Percentiles rank a stretch among this genome's conserved stretches.
Conservation (phyloP, 2,329 filamentous ascomycete species). For the Neophaeococcomyces mojaviensis region DNA sequence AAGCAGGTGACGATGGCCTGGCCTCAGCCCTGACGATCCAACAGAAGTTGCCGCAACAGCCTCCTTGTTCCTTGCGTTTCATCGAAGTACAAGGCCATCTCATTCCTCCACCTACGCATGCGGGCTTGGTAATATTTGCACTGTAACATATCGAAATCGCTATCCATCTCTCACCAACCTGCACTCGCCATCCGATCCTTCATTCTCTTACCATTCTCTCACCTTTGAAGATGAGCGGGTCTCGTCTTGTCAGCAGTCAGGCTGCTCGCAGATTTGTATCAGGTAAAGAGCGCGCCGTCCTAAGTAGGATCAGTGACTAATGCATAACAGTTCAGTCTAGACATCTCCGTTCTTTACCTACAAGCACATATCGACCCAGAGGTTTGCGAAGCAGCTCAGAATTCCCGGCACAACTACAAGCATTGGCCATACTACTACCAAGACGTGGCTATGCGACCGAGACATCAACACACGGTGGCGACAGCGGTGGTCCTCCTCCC, state of each 20-base stretch:
- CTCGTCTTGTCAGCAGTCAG: slow-evolving; percentile 23
- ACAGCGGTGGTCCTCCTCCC: slow-evolving; percentile 66
- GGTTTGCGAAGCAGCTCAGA: slow-evolving; percentile 9
- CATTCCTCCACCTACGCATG: too few relatives aligned
- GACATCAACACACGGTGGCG: slow-evolving; percentile 42
- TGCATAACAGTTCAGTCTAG: slow-evolving; percentile 14
- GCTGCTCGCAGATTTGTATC: slow-evolving; percentile 16
- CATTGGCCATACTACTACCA: slow-evolving; percentile 52
- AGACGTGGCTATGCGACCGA: slow-evolving; percentile 50
- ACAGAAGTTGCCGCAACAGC: too few relatives aligned
- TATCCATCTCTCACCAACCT: background rate
- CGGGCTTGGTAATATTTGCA: background rate
- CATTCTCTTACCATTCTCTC: background rate
- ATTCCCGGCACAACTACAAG: slow-evolving; percentile 39
- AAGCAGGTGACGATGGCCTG: too few relatives aligned
- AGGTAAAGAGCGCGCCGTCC: background rate
- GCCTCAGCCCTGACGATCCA: too few relatives aligned
- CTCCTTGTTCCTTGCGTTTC: too few relatives aligned
- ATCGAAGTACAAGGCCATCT: too few relatives aligned
- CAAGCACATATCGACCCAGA: background rate
- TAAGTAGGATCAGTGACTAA: slow-evolving; percentile 7
- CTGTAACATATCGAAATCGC: slow-evolving; percentile 21
- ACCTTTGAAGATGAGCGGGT: slow-evolving; percentile 10
- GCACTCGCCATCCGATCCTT: too few relatives aligned
- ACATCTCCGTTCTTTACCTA: slow-evolving; percentile 6